phyloP scores from a whole-genome alignment of 2,329 filamentous ascomycete genomes.

The Calonectria honghensis region DNA sequence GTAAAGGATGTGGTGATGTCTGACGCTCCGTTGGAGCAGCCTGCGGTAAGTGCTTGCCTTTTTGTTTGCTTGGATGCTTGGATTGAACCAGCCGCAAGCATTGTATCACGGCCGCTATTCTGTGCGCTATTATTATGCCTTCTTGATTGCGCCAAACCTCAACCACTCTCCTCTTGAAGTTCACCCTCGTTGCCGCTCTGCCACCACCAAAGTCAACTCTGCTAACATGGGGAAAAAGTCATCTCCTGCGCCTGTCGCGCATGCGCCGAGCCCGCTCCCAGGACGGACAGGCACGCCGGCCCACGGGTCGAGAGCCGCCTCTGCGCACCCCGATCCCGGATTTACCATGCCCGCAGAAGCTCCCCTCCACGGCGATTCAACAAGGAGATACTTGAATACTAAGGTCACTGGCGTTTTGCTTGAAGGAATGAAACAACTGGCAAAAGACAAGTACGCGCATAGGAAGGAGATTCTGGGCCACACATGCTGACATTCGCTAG shows the following conservation, averaged over 20 bases:
- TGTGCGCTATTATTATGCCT: not conserved
- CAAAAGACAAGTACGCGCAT: slow-evolving; percentile 80
- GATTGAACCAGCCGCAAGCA: not conserved
- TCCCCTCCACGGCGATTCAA: slow-evolving; percentile 79
- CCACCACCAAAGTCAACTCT: slow-evolving; percentile 23
- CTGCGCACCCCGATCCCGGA: slow-evolving; percentile 72
- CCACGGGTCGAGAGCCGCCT: slow-evolving; percentile 72
- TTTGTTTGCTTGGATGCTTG: slow-evolving; percentile 1
- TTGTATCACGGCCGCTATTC: not conserved
- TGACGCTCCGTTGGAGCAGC: slow-evolving; percentile 64
- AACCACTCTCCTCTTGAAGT: not conserved
- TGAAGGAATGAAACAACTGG: slow-evolving; percentile 84
- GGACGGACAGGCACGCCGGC: slow-evolving; percentile 70
- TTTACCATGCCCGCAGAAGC: slow-evolving; percentile 76
- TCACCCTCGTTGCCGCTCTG: not conserved
- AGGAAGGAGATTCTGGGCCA: not conserved
- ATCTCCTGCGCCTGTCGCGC: slow-evolving; percentile 62
- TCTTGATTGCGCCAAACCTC: not conserved
- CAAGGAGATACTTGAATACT: slow-evolving; percentile 82
- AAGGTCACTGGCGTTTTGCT: slow-evolving; percentile 81
- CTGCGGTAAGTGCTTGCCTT: slow-evolving; percentile 59
- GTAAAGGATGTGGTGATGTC: slow-evolving; percentile 66
- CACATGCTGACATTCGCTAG: slow-evolving; percentile 59
- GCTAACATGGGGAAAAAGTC: slow-evolving; percentile 54
- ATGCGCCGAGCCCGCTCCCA: slow-evolving; percentile 65